Evolutionary conservation across 805 yeast genomes (phyloP).

Genomic region (Candida quercuum): DNA sequence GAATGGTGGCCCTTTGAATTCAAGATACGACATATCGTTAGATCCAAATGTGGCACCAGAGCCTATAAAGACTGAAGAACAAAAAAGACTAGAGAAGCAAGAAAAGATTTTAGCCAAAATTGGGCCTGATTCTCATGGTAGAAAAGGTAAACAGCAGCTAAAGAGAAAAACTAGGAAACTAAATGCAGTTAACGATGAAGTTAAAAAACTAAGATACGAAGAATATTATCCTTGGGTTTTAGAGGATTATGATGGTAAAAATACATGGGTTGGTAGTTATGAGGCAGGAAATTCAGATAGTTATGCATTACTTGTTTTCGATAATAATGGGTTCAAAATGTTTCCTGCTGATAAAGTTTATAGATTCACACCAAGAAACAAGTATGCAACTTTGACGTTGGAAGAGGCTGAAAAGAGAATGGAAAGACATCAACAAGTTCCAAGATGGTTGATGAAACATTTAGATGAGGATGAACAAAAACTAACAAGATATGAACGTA

Average conservation of each 20-base stretch:
- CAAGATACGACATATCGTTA: constrained; percentile 8
- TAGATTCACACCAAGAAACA: constrained; percentile 87
- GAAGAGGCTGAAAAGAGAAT: constrained; percentile 96
- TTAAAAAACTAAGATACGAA: constrained; percentile 82
- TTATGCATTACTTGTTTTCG: constrained; percentile 82
- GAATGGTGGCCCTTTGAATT: constrained; percentile 6
- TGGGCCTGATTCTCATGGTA: constrained; percentile 90
- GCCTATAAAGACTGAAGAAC: constrained; percentile 30
- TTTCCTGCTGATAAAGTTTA: constrained; percentile 94
- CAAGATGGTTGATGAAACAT: constrained; percentile 95
- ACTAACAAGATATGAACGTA: constrained; percentile 46
- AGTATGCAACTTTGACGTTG: constrained; percentile 85
- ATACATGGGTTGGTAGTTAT: constrained; percentile 93
- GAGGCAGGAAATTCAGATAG: constrained; percentile 85
- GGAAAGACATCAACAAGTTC: constrained; percentile 72
- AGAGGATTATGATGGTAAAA: constrained; percentile 92
- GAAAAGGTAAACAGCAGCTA: constrained; percentile 53
- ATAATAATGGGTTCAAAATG: constrained; percentile 69
- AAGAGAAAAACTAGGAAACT: constrained; percentile 84
- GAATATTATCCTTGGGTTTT: constrained; percentile 98
- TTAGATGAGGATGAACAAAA: constrained; percentile 58
- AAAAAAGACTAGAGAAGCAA: constrained; percentile 29
- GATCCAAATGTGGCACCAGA: constrained; percentile 27
- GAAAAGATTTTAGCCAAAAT: constrained; percentile 50
- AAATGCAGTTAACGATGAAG: constrained; percentile 73